These are phyloP conservation scores for Trichoderma harzianum DNA, from an alignment of 2,329 filamentous ascomycete genomes.

Conservation along the genomic window DNA sequence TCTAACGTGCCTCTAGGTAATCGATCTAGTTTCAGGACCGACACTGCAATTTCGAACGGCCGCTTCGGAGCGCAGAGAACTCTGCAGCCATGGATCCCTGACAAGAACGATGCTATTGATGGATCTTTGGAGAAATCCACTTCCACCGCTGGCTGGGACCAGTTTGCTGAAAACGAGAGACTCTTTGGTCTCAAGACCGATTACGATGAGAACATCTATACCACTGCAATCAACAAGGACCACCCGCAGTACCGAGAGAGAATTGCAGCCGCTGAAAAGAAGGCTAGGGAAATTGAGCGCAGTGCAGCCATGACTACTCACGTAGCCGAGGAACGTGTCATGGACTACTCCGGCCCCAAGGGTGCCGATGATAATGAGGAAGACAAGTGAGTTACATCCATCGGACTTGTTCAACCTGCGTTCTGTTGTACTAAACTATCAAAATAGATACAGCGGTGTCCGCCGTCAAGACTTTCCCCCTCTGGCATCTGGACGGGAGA, in stretches of 20 bases:
- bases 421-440: slow-evolving; percentile 21
- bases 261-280: slow-evolving; percentile 73
- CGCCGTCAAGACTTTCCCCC: slow-evolving; percentile 70
- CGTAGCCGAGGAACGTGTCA: slow-evolving; percentile 82
- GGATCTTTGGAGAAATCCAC: slow-evolving; percentile 65
- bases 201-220: slow-evolving; percentile 94
- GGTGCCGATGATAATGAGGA: slow-evolving; percentile 80
- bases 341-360: slow-evolving; percentile 60
- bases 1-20: slow-evolving; percentile 49
- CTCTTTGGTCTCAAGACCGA: slow-evolving; percentile 85
- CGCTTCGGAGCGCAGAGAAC: slow-evolving; percentile 67
- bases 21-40: slow-evolving; percentile 73
- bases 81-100: slow-evolving; percentile 79
- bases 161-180: slow-evolving; percentile 85
- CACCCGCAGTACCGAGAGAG: slow-evolving; percentile 79
- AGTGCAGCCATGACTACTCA: slow-evolving; percentile 73
- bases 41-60: slow-evolving; percentile 79
- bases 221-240: slow-evolving; percentile 80
- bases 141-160: slow-evolving; percentile 70
- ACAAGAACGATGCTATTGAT: slow-evolving; percentile 58
- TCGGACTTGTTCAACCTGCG: slow-evolving; percentile 15
- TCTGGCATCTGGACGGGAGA: slow-evolving; percentile 50
- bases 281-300: slow-evolving; percentile 85
- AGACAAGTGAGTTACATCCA: slow-evolving; percentile 63
- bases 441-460: slow-evolving; percentile 80